phyloP scores from a whole-genome alignment of 2,329 filamentous ascomycete genomes.

The Dactylellina leptospora region DNA sequence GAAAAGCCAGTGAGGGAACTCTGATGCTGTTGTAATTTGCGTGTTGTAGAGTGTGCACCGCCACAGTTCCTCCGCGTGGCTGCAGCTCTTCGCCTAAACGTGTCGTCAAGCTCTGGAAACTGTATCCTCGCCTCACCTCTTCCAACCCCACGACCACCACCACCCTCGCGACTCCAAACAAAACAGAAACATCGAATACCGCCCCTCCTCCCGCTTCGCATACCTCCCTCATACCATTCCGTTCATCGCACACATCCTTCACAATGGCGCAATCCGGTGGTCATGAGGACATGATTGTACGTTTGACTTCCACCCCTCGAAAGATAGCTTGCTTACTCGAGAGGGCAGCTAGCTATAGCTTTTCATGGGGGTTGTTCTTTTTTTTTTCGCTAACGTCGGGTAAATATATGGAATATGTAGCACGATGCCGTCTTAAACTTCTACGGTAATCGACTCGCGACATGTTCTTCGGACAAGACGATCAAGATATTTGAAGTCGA shows the following conservation, averaged over 20 bases:
- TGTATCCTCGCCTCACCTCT: constrained; percentile 33
- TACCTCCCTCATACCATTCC: not conserved
- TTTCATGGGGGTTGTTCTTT: too few species aligned
- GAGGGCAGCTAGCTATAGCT: not conserved
- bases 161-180: constrained; percentile 7
- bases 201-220: not conserved
- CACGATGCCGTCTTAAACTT: constrained; percentile 99
- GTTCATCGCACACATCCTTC: constrained; percentile 13
- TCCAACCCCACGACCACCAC: constrained; percentile 16
- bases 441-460: constrained; percentile 94
- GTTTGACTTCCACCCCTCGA: not conserved
- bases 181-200: constrained; percentile 5
- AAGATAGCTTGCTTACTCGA: too few species aligned
- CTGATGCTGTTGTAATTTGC: constrained; percentile 32
- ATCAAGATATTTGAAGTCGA: constrained; percentile 99
- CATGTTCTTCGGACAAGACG: constrained; percentile 96
- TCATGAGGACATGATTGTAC: constrained; percentile 53
- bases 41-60: constrained; percentile 29
- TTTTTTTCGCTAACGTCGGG: not conserved
- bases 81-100: constrained; percentile 49
- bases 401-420: constrained; percentile 63
- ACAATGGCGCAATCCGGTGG: constrained; percentile 52
- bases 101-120: constrained; percentile 53
- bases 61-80: constrained; percentile 26
- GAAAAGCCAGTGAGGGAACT: not conserved